Evolutionary conservation across 441 rosid genomes (phyloP), one percentile per base, ranked within the genome.

Genomic region (Pelargonium australe): DNA sequence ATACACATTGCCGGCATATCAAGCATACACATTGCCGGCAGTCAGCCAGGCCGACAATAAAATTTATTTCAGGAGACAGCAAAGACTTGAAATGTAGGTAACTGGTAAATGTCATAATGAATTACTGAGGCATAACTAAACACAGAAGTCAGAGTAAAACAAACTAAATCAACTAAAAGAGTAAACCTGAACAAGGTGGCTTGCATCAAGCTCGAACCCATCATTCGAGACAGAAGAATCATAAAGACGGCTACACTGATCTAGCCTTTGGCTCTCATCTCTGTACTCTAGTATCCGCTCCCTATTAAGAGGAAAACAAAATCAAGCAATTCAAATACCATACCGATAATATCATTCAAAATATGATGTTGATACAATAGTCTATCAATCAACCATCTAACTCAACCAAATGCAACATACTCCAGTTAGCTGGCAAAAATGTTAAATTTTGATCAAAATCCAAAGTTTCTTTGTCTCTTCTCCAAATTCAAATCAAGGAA

Each of bases 151-250:
- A 25, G 55, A 16, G 9, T 9, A 60, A 20, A 68, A 14, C 34
- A 47, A 61, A 55, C 19, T 63, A 55, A 62, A 65, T 31, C 65
- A 70, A 69, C 49, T 62, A 41, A 63, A 41, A 66, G 66, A 25
- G 64, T 74, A 53, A 72, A 95, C 99, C 97, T 89, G 99, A 74
- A 92, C 84, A 78, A 92, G 80, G 69, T 85, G 94, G 80, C 90
- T 85, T 0, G 97, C 96, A 79, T 95, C 98, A 63, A 83, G 81
- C 82, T 88, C 98, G 20, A 92, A 90, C 13, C 95, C 97, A 68
- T 90, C 96, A 79, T 84, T 89, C 14, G 89, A 84, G 69, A 92
- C 83, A n/a, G 98, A 92, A 68, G 98, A 95, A 85, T 92, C 95
- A 51, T 88, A 92, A 25, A 92, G 95, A 25, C 99, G 92, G 78